phyloP scores from a whole-genome alignment of 2,329 filamentous ascomycete genomes.

The Thyridium curvatum region DNA sequence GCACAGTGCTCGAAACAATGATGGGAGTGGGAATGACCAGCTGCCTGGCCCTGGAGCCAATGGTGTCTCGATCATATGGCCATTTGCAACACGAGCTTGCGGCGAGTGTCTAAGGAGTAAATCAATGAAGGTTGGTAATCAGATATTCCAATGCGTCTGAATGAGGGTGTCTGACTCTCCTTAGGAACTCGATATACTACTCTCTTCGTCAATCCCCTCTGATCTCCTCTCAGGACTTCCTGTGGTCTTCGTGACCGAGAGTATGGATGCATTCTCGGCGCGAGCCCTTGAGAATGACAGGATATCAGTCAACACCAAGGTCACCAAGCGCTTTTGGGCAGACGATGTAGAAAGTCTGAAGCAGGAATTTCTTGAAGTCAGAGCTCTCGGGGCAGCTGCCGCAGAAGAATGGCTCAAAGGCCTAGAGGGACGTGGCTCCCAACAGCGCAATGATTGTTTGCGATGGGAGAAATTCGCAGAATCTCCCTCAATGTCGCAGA shows the following conservation, averaged over 20 bases:
- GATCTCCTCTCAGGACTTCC: constrained; percentile 63
- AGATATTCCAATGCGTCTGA: constrained; percentile 4
- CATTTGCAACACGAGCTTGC: constrained; percentile 63
- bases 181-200: constrained; percentile 64
- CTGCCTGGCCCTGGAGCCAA: constrained; percentile 55
- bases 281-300: constrained; percentile 45
- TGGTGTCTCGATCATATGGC: constrained; percentile 61
- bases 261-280: constrained; percentile 54
- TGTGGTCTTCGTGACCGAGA: constrained; percentile 57
- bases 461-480: constrained; percentile 72
- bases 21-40: too few relatives aligned
- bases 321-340: constrained; percentile 62
- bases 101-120: constrained; percentile 55
- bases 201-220: constrained; percentile 54
- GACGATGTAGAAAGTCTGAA: constrained; percentile 57
- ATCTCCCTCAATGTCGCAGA: constrained; percentile 32
- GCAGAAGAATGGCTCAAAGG: constrained; percentile 77
- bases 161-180: constrained; percentile 7
- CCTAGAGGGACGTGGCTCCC: constrained; percentile 56
- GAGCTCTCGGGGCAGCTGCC: constrained; percentile 59
- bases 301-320: constrained; percentile 37
- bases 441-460: constrained; percentile 52
- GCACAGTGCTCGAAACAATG: constrained; percentile 16
- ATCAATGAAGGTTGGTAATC: constrained; percentile 56
- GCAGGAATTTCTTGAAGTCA: constrained; percentile 56